Evolutionary conservation across 345 rosid species (phyloP).

Genomic region (Syzygium aqueum): DNA sequence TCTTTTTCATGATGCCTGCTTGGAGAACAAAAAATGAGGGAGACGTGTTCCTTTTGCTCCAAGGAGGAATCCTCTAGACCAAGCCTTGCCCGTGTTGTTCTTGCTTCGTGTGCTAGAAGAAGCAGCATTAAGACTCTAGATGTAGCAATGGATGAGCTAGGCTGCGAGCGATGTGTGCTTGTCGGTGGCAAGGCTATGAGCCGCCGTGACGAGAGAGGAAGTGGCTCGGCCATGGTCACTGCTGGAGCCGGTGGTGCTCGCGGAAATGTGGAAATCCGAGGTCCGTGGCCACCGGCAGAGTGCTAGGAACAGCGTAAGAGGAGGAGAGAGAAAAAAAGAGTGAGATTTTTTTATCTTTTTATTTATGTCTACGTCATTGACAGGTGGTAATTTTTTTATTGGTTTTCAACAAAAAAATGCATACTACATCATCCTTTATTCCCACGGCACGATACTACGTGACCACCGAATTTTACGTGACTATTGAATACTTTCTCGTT

Average conservation of each 20-base stretch:
- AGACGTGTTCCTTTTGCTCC: neutral
- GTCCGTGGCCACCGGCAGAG: neutral
- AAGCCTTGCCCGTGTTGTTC: neutral
- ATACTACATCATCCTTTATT: neutral
- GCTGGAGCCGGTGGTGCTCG: neutral
- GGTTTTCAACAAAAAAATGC: neutral
- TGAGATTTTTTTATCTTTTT: accelerated
- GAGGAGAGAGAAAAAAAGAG: neutral
- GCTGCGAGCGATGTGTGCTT: neutral
- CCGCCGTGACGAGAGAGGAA: neutral
- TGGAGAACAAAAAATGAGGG: neutral
- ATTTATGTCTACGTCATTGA: neutral
- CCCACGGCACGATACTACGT: neutral
- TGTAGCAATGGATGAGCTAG: neutral
- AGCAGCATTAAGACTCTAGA: neutral
- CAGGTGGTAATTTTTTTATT: neutral
- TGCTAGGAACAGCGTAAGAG: neutral
- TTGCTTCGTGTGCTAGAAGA: neutral
- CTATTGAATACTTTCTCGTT: neutral
- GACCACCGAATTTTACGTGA: neutral
- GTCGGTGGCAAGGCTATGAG: neutral
- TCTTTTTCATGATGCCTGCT: neutral
- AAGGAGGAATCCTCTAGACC: neutral
- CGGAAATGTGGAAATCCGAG: neutral
- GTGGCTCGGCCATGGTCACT: neutral